Conservation (phyloP, 352 stramenopile genomes). For the Globisporangium okanoganense region DNA sequence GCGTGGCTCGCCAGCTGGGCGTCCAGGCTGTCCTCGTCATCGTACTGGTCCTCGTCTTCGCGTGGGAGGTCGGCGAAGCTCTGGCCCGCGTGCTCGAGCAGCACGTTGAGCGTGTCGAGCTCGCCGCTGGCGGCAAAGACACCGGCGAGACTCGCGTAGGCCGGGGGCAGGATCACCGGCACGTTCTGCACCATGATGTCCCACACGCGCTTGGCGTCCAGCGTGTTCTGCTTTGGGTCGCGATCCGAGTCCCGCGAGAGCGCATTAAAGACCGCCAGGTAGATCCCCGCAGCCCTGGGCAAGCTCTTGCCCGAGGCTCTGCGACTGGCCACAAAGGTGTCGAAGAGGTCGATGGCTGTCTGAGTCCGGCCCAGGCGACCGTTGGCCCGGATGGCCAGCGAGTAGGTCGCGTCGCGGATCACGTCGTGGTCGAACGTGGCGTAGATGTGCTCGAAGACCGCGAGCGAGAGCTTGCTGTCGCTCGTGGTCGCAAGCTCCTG, state of each 20-base stretch:
- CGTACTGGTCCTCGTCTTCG: constrained; percentile 16
- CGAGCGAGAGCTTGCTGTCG: constrained; percentile 54
- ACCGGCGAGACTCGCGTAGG: constrained; percentile 77
- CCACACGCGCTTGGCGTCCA: constrained; percentile 72
- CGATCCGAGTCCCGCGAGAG: constrained; percentile 64
- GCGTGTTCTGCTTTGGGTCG: constrained; percentile 59
- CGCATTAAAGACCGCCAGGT: constrained; percentile 81
- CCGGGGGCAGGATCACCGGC: constrained; percentile 57
- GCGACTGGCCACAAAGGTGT: constrained; percentile 57
- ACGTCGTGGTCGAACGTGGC: constrained; percentile 32
- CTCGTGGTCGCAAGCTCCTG: constrained; percentile 52
- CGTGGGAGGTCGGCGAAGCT: constrained; percentile 28
- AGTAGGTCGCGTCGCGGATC: constrained; percentile 57
- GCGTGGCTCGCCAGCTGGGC: constrained; percentile 11
- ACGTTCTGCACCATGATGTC: constrained; percentile 68
- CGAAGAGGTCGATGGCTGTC: constrained; percentile 61
- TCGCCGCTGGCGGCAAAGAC: constrained; percentile 78
- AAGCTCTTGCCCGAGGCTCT: constrained; percentile 19
- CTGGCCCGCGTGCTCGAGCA: constrained; percentile 53
- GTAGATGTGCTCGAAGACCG: constrained; percentile 63
- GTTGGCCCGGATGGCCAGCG: constrained; percentile 63
- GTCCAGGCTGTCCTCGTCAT: constrained; percentile 24
- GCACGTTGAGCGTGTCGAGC: constrained; percentile 55
- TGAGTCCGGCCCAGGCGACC: constrained; percentile 66
- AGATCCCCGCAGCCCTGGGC: constrained; percentile 50